Base-by-base conservation (phyloP, 345 rosid species). In the Firmiana major region DNA sequence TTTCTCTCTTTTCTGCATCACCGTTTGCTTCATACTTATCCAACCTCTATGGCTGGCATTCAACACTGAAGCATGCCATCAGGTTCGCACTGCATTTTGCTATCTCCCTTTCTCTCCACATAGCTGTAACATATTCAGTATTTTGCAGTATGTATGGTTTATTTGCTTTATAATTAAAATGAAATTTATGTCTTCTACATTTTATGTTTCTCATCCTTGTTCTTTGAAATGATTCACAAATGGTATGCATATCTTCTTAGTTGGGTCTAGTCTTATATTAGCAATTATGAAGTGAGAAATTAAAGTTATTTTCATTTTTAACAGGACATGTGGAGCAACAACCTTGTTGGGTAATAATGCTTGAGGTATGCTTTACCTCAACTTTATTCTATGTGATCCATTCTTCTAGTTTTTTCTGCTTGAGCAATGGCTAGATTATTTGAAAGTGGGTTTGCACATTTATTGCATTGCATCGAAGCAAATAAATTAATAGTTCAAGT, bases 291-390 rank as follows among this genome's bases (percentile, higher is more conserved):
- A 69, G 26, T 51, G 21, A 58, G 71, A 71, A 76, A 67, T 10
- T 84, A 40, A 78, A 72, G 38, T 76, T 60, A 38, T 9, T 79
- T 82, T 73, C 69, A 53, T 19, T 79, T 79, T 73, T 55, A 55
- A 80, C 89, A 91, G 98, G 91, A 54, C 84, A 87, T 73, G 86
- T 81, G 84, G 86, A 91, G 82, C 86, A 88, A 82, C 93, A 91
- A 71, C 97, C 98, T 38, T 94, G 97, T 77, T 94, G 98, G 98
- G 94, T 90, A 78, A 92, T 94, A 77, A 90, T 94, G 97, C 97
- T 92, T 26, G 98, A 94, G 98, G 98, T 94, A 84, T 81, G 79
- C 73, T 64, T 58, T 55, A 69, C 49, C 72, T 75, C 58, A 21
- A 45, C 46, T 77, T 46, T 8, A 22, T 63, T 16, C 60, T 63